Evolutionary conservation across 805 yeast genomes (phyloP).

Genomic region (Candida maris): DNA sequence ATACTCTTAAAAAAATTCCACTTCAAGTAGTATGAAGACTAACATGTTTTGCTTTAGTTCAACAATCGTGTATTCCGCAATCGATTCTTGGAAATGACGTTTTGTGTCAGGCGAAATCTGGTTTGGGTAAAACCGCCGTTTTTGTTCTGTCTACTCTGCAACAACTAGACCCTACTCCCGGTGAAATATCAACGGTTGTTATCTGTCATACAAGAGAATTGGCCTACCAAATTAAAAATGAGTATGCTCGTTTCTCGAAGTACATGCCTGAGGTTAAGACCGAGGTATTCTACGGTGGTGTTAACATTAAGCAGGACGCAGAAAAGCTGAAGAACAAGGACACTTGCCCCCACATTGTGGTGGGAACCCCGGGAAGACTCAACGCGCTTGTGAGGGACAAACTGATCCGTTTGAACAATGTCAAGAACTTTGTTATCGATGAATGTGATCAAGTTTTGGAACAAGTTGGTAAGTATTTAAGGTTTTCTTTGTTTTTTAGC

Average conservation of each 20-base stretch:
- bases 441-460: constrained; percentile 99
- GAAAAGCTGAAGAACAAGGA: constrained; percentile 88
- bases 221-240: constrained; percentile 97
- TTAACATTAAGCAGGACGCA: constrained; percentile 77
- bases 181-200: constrained; percentile 91
- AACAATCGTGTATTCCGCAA: constrained; percentile 97
- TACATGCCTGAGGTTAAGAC: constrained; percentile 98
- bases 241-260: constrained; percentile 95
- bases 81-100: constrained; percentile 97
- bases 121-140: constrained; percentile 98
- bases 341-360: constrained; percentile 93
- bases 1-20: too few relatives aligned
- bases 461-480: constrained; percentile 30
- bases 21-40: too few relatives aligned
- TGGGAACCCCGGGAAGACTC: constrained; percentile 98
- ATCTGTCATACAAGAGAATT: constrained; percentile 98
- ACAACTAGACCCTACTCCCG: constrained; percentile 95
- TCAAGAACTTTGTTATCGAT: constrained; percentile 92
- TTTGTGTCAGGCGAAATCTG: constrained; percentile 98
- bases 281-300: constrained; percentile 96
- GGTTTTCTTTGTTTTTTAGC: background rate
- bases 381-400: constrained; percentile 92
- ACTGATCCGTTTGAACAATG: constrained; percentile 77
- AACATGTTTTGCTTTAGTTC: too few relatives aligned
- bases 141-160: constrained; percentile 94